A percentile compares a stretch with the other conserved stretches of the same genome.
Evolutionary conservation across 176 grass and related monocot genomes (phyloP).

Genomic region (Phyllostachys edulis): DNA sequence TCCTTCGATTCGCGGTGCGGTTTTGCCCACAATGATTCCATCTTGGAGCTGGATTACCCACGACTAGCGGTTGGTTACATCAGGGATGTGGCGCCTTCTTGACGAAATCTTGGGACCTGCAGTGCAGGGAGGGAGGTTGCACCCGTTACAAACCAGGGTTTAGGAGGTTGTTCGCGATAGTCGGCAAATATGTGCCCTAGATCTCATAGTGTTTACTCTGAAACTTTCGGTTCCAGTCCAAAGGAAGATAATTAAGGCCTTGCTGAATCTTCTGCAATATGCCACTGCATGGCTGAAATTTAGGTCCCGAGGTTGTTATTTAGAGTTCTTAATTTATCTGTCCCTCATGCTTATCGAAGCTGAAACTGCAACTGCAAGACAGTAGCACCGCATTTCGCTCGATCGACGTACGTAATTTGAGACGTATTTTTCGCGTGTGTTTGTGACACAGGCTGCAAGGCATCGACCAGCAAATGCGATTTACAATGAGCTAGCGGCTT

Average conservation of each 20-base stretch:
- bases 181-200: background rate
- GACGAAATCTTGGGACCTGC: background rate
- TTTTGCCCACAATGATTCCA: background rate
- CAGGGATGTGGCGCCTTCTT: background rate
- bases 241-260: background rate
- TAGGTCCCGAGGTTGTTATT: background rate
- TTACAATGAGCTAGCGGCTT: conserved; percentile 15
- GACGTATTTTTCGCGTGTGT: background rate
- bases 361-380: no score
- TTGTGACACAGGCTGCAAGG: conserved; percentile 17
- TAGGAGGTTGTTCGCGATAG: background rate
- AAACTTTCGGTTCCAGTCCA: background rate
- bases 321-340: no score
- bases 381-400: no score
- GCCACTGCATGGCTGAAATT: background rate
- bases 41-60: background rate
- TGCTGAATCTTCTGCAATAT: background rate
- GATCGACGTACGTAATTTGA: background rate
- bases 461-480: conserved; percentile 7
- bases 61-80: background rate
- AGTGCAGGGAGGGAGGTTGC: no score
- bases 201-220: background rate
- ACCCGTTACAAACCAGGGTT: conserved; percentile 23
- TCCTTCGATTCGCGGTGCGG: background rate
- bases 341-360: no score